Conservation (phyloP, 1,284 basidiomycete species). For the Puccinia hordei region DNA sequence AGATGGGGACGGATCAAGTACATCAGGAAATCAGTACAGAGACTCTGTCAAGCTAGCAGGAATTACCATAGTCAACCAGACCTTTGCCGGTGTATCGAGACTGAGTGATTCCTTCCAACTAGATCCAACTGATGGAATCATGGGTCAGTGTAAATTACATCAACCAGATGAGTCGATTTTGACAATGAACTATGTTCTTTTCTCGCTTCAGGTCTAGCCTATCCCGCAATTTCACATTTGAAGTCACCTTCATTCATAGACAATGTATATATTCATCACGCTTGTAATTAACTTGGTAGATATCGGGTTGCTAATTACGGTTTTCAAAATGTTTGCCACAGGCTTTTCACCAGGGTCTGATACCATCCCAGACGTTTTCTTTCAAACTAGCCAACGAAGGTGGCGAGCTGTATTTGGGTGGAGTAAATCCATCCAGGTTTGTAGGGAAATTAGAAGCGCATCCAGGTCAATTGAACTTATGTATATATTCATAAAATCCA, state of each 20-base stretch:
- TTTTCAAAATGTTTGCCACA: background rate
- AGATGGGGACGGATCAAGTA: constrained; percentile 49
- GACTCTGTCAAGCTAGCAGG: constrained; percentile 31
- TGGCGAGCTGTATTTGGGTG: constrained; percentile 42
- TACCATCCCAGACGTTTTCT: constrained; percentile 38
- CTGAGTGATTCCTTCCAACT: constrained; percentile 23
- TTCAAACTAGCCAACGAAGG: constrained; percentile 28
- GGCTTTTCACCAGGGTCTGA: constrained; percentile 38
- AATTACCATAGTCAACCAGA: constrained; percentile 29
- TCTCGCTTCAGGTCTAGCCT: constrained; percentile 40
- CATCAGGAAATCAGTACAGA: constrained; percentile 22
- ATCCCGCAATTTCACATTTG: constrained; percentile 44
- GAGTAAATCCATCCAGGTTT: constrained; percentile 39
- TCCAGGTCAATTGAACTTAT: constrained; percentile 23
- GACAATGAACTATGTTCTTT: background rate
- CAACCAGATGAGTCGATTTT: background rate
- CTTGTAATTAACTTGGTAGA: background rate
- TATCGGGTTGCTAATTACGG: background rate
- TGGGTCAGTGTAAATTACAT: constrained; percentile 22
- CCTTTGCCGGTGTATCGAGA: constrained; percentile 34
- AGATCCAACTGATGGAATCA: constrained; percentile 38
- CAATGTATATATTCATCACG: background rate
- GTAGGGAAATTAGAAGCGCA: constrained; percentile 25
- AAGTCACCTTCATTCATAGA: constrained; percentile 29
- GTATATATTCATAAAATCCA: background rate